These are phyloP conservation scores for Polytolypa hystricis DNA, from an alignment of 2,329 filamentous ascomycete genomes.

Conservation along the genomic window DNA sequence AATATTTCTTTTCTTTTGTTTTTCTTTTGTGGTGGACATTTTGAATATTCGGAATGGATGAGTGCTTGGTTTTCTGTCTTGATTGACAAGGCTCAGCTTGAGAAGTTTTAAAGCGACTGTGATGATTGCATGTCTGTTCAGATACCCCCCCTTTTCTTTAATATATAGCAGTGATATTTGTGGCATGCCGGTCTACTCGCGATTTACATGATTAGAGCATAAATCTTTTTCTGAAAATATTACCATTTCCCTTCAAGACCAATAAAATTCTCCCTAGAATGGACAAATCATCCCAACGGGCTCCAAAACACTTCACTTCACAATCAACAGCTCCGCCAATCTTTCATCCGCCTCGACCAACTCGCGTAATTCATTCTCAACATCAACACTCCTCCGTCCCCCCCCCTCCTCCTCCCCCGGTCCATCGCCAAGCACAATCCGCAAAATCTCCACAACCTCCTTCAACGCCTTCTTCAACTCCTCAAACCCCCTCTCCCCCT, in stretches of 20 bases:
- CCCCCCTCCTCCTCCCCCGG: slow-evolving; percentile 13
- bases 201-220: too few species aligned
- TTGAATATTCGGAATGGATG: too few species aligned
- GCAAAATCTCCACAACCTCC: slow-evolving; percentile 19
- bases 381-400: slow-evolving; percentile 15
- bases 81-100: too few species aligned
- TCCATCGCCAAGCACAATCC: slow-evolving; percentile 15
- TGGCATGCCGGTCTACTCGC: too few species aligned
- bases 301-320: too few species aligned
- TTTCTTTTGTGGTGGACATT: slow-evolving; percentile 3
- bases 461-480: slow-evolving; percentile 21
- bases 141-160: too few species aligned
- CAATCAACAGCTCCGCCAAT: slow-evolving; percentile 19
- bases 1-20: slow-evolving; percentile 1
- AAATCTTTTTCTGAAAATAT: not conserved
- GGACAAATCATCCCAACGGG: too few species aligned
- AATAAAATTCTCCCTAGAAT: slow-evolving; percentile 2
- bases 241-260: not conserved
- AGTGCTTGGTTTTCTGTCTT: too few species aligned
- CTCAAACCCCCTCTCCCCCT: slow-evolving; percentile 9
- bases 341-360: slow-evolving; percentile 27
- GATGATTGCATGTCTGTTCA: too few species aligned
- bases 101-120: too few species aligned
- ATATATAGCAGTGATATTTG: too few species aligned
- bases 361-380: slow-evolving; percentile 24